Evolutionary conservation across 2,329 filamentous ascomycete genomes (phyloP).

Genomic region (Pseudocercospora eumusae): DNA sequence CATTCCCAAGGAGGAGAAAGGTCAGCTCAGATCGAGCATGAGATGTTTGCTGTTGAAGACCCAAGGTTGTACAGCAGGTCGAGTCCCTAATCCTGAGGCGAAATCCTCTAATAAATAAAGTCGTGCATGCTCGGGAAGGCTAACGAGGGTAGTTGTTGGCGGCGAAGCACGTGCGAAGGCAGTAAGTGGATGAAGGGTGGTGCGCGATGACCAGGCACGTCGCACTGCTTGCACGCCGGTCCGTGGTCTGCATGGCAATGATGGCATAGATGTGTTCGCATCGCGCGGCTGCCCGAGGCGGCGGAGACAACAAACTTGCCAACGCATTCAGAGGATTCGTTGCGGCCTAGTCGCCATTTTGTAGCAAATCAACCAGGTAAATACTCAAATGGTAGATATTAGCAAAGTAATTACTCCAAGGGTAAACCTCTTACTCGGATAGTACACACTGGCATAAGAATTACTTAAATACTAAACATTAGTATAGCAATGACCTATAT

Average conservation of each 20-base stretch:
- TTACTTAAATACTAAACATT: no score
- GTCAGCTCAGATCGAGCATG: not conserved
- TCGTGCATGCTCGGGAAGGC: slow-evolving; percentile 12
- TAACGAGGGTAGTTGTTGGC: slow-evolving; percentile 11
- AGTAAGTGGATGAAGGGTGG: not conserved
- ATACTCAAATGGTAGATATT: no score
- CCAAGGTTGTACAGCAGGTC: slow-evolving; percentile 22
- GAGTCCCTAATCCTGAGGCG: slow-evolving; percentile 23
- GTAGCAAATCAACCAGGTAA: no score
- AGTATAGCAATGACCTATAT: no score
- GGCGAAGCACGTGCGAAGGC: slow-evolving; percentile 9
- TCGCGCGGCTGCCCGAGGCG: slow-evolving; percentile 16
- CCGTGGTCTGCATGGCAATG: slow-evolving; percentile 12
- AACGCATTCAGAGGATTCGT: slow-evolving; percentile 19
- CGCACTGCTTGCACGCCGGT: slow-evolving; percentile 9
- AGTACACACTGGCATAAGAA: no score
- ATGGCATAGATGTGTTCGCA: slow-evolving; percentile 18
- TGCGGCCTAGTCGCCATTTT: not conserved
- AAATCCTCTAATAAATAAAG: slow-evolving; percentile 11
- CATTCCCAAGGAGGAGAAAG: not conserved
- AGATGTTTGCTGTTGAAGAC: slow-evolving; percentile 1
- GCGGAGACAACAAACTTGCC: slow-evolving; percentile 11
- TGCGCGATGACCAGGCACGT: slow-evolving; percentile 16
- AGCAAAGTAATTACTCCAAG: no score
- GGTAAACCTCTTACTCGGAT: no score